These are phyloP conservation scores for Tanacetum coccineum DNA, from an alignment of 129 eudicot genomes.

Conservation along the genomic window DNA sequence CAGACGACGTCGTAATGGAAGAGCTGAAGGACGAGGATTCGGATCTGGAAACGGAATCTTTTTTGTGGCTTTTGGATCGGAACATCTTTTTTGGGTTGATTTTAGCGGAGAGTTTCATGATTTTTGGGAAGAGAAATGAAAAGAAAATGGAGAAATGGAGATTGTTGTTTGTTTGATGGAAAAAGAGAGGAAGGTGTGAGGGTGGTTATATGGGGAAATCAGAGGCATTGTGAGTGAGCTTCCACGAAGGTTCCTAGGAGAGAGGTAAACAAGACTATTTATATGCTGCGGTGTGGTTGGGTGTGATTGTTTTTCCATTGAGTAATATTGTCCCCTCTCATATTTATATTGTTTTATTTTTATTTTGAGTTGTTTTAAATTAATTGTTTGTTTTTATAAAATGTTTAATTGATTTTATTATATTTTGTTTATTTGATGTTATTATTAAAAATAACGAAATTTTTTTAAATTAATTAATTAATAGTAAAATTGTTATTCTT, in stretches of 20 bases:
- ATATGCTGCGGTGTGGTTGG: neutral
- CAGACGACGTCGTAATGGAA: slow-evolving; percentile 43
- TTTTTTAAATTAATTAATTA: too few species aligned
- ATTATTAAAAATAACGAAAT: too few species aligned
- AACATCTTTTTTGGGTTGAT: slow-evolving; percentile 43
- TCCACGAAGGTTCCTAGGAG: slow-evolving; percentile 66
- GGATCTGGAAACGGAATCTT: slow-evolving; percentile 51
- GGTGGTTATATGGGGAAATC: slow-evolving; percentile 52
- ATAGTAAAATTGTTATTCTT: too few species aligned
- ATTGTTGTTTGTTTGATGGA: slow-evolving; percentile 5
- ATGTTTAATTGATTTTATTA: too few species aligned
- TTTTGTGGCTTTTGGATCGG: slow-evolving; percentile 28
- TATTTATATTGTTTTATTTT: too few species aligned
- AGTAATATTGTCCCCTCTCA: too few species aligned
- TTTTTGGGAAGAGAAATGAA: neutral
- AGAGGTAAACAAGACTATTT: slow-evolving; percentile 13
- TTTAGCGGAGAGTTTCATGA: slow-evolving; percentile 42
- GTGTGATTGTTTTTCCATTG: too few species aligned
- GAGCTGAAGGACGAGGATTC: slow-evolving; percentile 48
- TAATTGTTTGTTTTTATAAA: too few species aligned
- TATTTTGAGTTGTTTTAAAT: too few species aligned
- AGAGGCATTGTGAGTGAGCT: slow-evolving; percentile 50
- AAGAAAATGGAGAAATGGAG: neutral
- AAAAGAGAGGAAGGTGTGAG: slow-evolving; percentile 37
- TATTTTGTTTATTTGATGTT: too few species aligned